Conservation (phyloP, 1,139 yeast species). For the Geotrichum candidum region DNA sequence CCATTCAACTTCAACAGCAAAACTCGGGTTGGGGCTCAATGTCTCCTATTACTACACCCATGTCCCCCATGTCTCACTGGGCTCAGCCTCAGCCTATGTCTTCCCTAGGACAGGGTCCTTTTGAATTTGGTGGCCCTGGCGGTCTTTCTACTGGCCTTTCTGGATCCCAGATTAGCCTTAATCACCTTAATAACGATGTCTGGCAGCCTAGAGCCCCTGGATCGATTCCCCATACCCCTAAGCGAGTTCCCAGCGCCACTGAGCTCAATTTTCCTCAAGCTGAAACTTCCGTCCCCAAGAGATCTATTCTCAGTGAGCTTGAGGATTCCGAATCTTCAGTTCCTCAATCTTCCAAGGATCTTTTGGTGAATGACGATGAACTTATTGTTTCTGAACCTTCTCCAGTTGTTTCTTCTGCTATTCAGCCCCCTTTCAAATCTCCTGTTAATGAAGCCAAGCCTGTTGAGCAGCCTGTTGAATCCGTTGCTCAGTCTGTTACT, state of each 20-base stretch:
- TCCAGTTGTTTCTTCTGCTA: constrained; percentile 11
- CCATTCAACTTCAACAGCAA: constrained; percentile 19
- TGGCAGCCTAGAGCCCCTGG: constrained; percentile 19
- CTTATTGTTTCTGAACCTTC: neutral
- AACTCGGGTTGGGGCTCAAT: constrained; percentile 18
- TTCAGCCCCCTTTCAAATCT: constrained; percentile 16
- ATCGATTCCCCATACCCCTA: constrained; percentile 19
- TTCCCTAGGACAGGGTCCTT: constrained; percentile 5
- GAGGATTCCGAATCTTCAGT: neutral
- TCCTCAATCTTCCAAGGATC: neutral
- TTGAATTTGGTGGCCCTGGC: constrained; percentile 12
- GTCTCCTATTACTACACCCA: constrained; percentile 19
- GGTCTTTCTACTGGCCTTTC: neutral
- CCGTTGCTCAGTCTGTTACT: neutral
- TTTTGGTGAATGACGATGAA: constrained; percentile 7
- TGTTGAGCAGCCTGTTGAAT: neutral
- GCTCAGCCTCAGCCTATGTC: constrained; percentile 19
- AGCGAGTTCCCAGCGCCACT: constrained; percentile 15
- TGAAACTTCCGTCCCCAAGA: neutral
- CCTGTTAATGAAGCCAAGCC: neutral
- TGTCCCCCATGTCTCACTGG: constrained; percentile 24
- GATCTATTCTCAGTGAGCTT: constrained; percentile 7
- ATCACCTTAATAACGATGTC: constrained; percentile 16
- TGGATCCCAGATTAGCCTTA: constrained; percentile 16
- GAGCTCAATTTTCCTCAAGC: constrained; percentile 7